Evolutionary conservation across 148 eudicot genomes (phyloP), one percentile per base, ranked within the genome.

Genomic region (Arbutus unedo): DNA sequence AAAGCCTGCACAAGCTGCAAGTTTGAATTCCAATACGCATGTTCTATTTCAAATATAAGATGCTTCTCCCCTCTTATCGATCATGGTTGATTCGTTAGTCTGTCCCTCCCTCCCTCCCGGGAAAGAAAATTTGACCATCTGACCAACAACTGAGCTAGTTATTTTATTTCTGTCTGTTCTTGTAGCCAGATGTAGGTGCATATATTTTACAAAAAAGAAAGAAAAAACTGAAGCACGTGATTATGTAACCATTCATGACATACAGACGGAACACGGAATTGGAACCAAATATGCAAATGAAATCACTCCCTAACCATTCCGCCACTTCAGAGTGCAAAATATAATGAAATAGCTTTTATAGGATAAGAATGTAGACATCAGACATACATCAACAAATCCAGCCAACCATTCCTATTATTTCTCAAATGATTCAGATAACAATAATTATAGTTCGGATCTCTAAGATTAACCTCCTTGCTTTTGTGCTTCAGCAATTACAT

Each of bases 401-500:
- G 38, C 23, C 79, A 54, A 77, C 38, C 64, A 77, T 77, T 47
- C 71, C 44, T 66, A 66, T 10, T 9, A 21, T 3, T 13, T 11
- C 43, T 10, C 71, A 21, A 38, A 66, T 25, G 71, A 23, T 64
- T 64, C 38, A 66, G 71, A 66, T 8, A 11, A 66, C 14, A 3
- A 64, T 10, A 57, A 57, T 1, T 66, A 66, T 10, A 60, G 31
- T 57, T 50, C 14, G 44, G 43, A 84, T 60, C 25, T 74, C 60
- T 16, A 49, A 74, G 45, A 74, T 81, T 44, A 78, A 95, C 98
- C 98, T 94, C 97, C 98, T 59, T 85, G 91, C 85, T 94, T 96
- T 84, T 96, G 99, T 53, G 99, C 91, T 88, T 94, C 97, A 31
- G 99, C 97, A 87, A 96, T 94, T 79, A 91, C 95, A 86, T 96